Evolutionary conservation across 805 yeast genomes (phyloP).

Genomic region (Kuraishia cidri): DNA sequence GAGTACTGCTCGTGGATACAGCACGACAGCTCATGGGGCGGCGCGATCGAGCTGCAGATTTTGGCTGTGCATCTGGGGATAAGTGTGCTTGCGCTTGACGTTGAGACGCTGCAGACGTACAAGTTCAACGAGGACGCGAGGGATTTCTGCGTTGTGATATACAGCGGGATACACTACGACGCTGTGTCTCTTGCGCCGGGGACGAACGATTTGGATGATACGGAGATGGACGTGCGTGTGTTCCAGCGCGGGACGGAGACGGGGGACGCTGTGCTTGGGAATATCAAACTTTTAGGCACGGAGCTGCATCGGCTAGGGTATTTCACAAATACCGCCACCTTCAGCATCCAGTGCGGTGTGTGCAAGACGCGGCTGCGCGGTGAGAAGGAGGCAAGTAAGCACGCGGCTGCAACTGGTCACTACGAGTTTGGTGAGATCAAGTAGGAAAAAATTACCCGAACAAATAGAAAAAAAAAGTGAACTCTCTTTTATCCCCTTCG

Average conservation of each 20-base stretch:
- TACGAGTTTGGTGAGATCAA: conserved; percentile 48
- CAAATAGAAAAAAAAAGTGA: no score
- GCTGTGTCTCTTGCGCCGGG: conserved; percentile 32
- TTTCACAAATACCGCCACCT: conserved; percentile 56
- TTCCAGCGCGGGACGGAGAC: conserved; percentile 26
- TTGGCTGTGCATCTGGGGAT: conserved; percentile 42
- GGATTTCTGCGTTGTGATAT: conserved; percentile 43
- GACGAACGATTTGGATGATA: conserved; percentile 12
- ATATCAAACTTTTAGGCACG: conserved; percentile 28
- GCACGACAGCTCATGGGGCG: conserved; percentile 66
- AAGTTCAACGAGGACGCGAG: conserved; percentile 33
- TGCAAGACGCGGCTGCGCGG: conserved; percentile 49
- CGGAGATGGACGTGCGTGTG: conserved; percentile 25
- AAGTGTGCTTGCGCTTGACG: conserved; percentile 53
- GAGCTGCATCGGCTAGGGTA: conserved; percentile 42
- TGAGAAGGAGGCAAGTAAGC: conserved; percentile 55
- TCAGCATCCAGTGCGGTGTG: conserved; percentile 45
- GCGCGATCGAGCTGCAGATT: conserved; percentile 69
- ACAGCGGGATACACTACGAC: conserved; percentile 72
- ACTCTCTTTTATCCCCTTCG: no score
- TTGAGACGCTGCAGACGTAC: conserved; percentile 51
- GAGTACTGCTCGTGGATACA: conserved; percentile 57
- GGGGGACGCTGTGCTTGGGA: conserved; percentile 24
- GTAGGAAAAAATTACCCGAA: no score
- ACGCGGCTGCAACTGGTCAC: conserved; percentile 58